These are phyloP conservation scores for Stachybotrys echinatus DNA, from an alignment of 2,329 filamentous ascomycete genomes.

Conservation along the genomic window DNA sequence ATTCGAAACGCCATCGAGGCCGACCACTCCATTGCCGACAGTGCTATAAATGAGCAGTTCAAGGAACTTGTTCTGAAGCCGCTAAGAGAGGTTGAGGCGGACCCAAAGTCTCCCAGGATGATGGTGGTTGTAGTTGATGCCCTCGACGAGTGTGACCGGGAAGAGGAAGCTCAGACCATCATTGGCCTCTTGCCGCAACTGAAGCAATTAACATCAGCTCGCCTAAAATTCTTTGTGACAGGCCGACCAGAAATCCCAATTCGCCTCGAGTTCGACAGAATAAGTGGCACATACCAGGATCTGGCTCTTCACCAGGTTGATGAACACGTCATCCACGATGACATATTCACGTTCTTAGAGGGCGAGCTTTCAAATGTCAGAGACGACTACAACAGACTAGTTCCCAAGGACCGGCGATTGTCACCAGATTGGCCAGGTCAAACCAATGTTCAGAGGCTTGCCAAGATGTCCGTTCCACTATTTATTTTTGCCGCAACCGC, in stretches of 20 bases:
- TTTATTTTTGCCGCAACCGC: constrained; percentile 29
- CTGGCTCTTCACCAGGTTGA: constrained; percentile 29
- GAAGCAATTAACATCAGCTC: constrained; percentile 8
- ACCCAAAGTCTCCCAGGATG: neutral
- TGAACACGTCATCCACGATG: constrained; percentile 22
- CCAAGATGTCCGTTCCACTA: constrained; percentile 22
- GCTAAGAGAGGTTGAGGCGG: constrained; percentile 9
- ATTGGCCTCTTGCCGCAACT: constrained; percentile 12
- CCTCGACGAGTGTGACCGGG: constrained; percentile 18
- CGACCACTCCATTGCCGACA: constrained; percentile 20
- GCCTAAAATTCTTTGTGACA: constrained; percentile 31
- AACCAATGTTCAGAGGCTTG: constrained; percentile 8
- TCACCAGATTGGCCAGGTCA: constrained; percentile 20
- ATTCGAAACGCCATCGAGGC: constrained; percentile 23
- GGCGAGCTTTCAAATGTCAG: constrained; percentile 22
- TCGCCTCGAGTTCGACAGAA: constrained; percentile 25
- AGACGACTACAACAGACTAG: constrained; percentile 11
- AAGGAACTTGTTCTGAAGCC: constrained; percentile 31
- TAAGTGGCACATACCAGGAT: constrained; percentile 13
- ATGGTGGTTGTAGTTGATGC: constrained; percentile 31
- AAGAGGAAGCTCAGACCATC: constrained; percentile 23
- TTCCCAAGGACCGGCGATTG: constrained; percentile 6
- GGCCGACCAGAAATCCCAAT: constrained; percentile 35
- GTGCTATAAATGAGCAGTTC: constrained; percentile 30
- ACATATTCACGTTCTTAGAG: constrained; percentile 27